Evolutionary conservation across 805 yeast species (phyloP), one percentile per base, ranked within the genome.

Genomic region (Wickerhamiella vanderwaltii): DNA sequence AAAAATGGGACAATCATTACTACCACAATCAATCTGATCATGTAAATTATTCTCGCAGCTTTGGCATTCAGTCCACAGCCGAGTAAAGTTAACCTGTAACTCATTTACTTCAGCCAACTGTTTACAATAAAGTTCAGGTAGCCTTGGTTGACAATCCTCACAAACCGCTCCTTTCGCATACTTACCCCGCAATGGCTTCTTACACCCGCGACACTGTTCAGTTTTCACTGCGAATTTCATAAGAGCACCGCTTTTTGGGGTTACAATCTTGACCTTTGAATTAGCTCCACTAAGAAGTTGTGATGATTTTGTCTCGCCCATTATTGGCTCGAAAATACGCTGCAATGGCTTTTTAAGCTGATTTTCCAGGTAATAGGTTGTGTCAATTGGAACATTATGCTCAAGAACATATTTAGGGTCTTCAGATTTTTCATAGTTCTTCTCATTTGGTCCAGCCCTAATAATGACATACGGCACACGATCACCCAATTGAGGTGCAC

Each of bases 11-110:
- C 99, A 91, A 60, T 91, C 97, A 51, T 87, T 86, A 51, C 88
- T 85, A 0, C 95, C 78, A 60, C 99, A 91, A 18, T 88, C 66
- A 3, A 91, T 97, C 52, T 91, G 97, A 61, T 86, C 95, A 54
- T 91, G 96, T 42, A 93, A 64, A 19, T 91, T 82, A 0, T 97
- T 97, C 53, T 93, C 96, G 60, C 98, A 91, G 45, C 96, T 67
- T 63, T 91, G 99, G 59, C 99, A 93, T 57, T 91, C 94, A 0
- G 97, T 88, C 99, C 99, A 91, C 48, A 91, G 64, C 49, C 93
- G 68, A 2, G 94, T 77, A 53, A 85, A 91, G 51, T 79, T 78
- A 46, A 75, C 72, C 57, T 91, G 95, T 46, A 88, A 62, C 32
- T 74, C 76, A 56, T 85, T 80, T 69, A 87, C 77, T 45, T 75